Percentiles rank a stretch among this genome's conserved stretches.
phyloP scores from a whole-genome alignment of 2,329 filamentous ascomycete genomes.

The Rhinocladiella mackenziei region DNA sequence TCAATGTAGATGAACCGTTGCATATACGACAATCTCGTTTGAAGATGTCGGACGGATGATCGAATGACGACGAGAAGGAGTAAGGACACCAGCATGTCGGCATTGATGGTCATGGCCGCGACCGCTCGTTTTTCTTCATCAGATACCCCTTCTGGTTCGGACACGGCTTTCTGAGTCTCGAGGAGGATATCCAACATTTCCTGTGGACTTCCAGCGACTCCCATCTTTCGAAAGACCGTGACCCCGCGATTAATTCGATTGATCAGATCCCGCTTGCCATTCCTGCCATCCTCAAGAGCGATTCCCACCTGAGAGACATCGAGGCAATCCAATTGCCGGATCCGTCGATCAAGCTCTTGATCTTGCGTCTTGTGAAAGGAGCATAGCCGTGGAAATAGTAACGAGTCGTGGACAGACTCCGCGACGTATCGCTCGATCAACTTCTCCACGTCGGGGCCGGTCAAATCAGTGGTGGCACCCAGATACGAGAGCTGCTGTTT shows the following conservation, averaged over 20 bases:
- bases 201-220: constrained; percentile 70
- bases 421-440: constrained; percentile 92
- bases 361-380: constrained; percentile 77
- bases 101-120: constrained; percentile 65
- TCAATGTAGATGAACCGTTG: constrained; percentile 97
- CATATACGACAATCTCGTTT: constrained; percentile 89
- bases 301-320: constrained; percentile 95
- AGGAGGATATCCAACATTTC: constrained; percentile 83
- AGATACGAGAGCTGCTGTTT: constrained; percentile 90
- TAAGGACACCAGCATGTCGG: constrained; percentile 87
- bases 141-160: constrained; percentile 49
- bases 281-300: constrained; percentile 70
- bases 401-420: constrained; percentile 80
- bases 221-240: constrained; percentile 84
- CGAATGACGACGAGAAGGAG: constrained; percentile 89
- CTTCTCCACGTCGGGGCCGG: constrained; percentile 84
- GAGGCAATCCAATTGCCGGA: constrained; percentile 86
- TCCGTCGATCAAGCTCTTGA: constrained; percentile 79
- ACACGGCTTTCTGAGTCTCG: constrained; percentile 77
- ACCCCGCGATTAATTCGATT: constrained; percentile 72
- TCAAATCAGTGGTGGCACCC: constrained; percentile 88
- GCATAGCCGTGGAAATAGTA: constrained; percentile 79
- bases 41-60: constrained; percentile 79
- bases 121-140: constrained; percentile 49
- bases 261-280: constrained; percentile 76